Conservation (phyloP, 306 rosid species). For the Glycyrrhiza uralensis region DNA sequence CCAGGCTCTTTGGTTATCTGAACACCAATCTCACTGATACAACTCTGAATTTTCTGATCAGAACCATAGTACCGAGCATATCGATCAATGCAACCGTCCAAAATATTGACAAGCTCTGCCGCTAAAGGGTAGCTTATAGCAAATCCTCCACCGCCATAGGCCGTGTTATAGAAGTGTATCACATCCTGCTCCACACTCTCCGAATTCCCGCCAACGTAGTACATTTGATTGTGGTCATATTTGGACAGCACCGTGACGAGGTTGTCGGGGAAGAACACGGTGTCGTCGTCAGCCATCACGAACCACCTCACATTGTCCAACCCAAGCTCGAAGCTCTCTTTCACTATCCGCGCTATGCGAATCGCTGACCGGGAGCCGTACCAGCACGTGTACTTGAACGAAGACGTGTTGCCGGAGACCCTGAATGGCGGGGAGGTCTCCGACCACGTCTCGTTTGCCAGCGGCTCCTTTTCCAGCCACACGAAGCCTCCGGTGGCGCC, state of each 20-base stretch:
- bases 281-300: conserved; percentile 90
- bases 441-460: conserved; percentile 38
- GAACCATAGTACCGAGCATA: conserved; percentile 54
- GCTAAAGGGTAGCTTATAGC: conserved; percentile 75
- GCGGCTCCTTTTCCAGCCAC: conserved; percentile 53
- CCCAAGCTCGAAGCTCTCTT: conserved; percentile 72
- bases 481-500: conserved; percentile 51
- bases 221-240: conserved; percentile 80
- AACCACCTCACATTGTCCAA: conserved; percentile 64
- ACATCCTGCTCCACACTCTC: conserved; percentile 75
- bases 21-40: conserved; percentile 70
- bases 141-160: conserved; percentile 77
- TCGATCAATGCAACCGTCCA: conserved; percentile 72
- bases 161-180: conserved; percentile 50
- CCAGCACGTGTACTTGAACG: conserved; percentile 54
- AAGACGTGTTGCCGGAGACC: conserved; percentile 51
- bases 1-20: conserved; percentile 67
- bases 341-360: conserved; percentile 63
- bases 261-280: conserved; percentile 62
- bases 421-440: conserved; percentile 34
- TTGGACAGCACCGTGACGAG: conserved; percentile 52
- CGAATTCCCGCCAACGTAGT: conserved; percentile 67
- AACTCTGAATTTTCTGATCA: conserved; percentile 67
- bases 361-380: conserved; percentile 67
- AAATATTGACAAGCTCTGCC: conserved; percentile 46